Conservation (phyloP, 2,329 filamentous ascomycete species). For the Aspergillus fumigatiaffinis region DNA sequence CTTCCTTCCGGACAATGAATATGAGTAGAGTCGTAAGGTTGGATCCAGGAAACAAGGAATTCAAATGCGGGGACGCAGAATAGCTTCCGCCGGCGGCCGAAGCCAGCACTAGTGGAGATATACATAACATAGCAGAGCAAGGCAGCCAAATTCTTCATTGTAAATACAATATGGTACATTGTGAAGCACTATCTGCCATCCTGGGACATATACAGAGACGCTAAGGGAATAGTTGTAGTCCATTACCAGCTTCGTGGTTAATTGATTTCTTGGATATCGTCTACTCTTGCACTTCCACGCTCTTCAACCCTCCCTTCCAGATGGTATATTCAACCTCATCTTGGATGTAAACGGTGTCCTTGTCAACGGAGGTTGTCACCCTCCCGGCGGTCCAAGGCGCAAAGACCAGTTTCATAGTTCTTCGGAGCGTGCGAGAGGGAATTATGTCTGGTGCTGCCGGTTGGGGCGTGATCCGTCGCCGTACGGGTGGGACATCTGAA, state of each 20-base stretch:
- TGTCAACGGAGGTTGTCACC: slow-evolving; percentile 39
- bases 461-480: no score
- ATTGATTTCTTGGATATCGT: background rate
- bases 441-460: background rate
- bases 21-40: background rate
- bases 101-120: background rate
- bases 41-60: background rate
- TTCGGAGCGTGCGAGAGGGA: slow-evolving; percentile 45
- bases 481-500: background rate
- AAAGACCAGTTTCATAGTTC: slow-evolving; percentile 88
- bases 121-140: background rate
- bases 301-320: slow-evolving; percentile 56
- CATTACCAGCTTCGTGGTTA: background rate
- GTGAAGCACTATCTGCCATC: no score
- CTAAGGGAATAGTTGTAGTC: background rate
- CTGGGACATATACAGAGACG: no score
- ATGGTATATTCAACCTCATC: slow-evolving; percentile 68
- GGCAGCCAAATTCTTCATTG: background rate
- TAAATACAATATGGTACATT: background rate
- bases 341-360: slow-evolving; percentile 20
- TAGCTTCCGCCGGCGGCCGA: background rate
- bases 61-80: background rate
- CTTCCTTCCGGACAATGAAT: background rate
- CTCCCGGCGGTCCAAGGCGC: slow-evolving; percentile 65
- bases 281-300: slow-evolving; percentile 3